phyloP scores from a whole-genome alignment of 225 moss, liverwort and hornwort species.

The Takakia lepidozioides region DNA sequence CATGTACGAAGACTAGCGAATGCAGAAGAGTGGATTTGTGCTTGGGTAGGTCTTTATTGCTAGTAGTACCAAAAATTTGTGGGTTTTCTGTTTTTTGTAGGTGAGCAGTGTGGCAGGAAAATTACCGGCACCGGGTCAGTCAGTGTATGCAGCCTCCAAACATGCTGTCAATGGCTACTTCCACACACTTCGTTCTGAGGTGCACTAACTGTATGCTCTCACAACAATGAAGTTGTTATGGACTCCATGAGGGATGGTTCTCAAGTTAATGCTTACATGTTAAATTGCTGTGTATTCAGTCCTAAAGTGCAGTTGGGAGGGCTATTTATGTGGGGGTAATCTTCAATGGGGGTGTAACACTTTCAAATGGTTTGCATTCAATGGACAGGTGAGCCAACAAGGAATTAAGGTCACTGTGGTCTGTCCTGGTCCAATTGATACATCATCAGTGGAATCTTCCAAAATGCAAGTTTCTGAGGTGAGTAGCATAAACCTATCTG shows the following conservation, averaged over 20 bases:
- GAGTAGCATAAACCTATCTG: neutral
- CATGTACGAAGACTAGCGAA: too few relatives aligned
- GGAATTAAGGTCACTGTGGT: slow-evolving; percentile 63
- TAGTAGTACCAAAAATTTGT: too few relatives aligned
- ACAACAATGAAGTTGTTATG: too few relatives aligned
- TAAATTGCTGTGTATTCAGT: too few relatives aligned
- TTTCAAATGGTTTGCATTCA: too few relatives aligned
- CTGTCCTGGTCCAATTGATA: slow-evolving; percentile 75
- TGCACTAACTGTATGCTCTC: slow-evolving; percentile 1
- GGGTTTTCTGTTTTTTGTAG: slow-evolving; percentile 19
- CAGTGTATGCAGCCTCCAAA: slow-evolving; percentile 66
- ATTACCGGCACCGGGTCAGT: slow-evolving; percentile 57
- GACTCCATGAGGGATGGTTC: too few relatives aligned
- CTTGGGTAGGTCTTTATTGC: too few relatives aligned
- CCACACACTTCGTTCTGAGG: slow-evolving; percentile 57
- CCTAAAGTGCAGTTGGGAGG: too few relatives aligned
- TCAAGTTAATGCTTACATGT: too few relatives aligned
- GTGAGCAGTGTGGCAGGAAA: slow-evolving; percentile 70
- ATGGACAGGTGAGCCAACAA: slow-evolving; percentile 33
- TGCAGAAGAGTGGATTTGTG: too few relatives aligned
- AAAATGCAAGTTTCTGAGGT: slow-evolving; percentile 22
- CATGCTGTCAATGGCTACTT: slow-evolving; percentile 71
- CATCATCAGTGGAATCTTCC: slow-evolving; percentile 21
- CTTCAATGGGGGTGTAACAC: too few relatives aligned
- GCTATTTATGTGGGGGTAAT: too few relatives aligned